phyloP scores from a whole-genome alignment of 257 asterid species.

The Salvia rosmarinus region DNA sequence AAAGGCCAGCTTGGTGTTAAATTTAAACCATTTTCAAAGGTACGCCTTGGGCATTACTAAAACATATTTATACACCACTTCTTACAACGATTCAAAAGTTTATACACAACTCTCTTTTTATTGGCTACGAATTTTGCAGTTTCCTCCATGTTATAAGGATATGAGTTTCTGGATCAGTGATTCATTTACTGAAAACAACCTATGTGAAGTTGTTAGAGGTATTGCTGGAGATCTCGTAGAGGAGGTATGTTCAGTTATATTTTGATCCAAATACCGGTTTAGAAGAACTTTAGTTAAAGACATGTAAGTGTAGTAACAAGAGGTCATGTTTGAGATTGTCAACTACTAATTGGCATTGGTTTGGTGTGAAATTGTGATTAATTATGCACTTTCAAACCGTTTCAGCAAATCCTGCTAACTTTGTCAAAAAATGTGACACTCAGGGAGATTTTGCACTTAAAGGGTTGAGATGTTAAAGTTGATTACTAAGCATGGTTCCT shows the following conservation, averaged over 20 bases:
- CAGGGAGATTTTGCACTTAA: background rate
- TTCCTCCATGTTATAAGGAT: slow-evolving; percentile 91
- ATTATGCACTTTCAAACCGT: background rate
- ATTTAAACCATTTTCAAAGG: slow-evolving; percentile 93
- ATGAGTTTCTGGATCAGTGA: slow-evolving; percentile 94
- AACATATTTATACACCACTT: background rate
- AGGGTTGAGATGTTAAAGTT: background rate
- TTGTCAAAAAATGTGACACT: background rate
- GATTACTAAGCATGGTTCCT: background rate
- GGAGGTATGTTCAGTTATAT: slow-evolving; percentile 59
- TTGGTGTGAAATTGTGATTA: no score
- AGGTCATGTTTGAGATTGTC: background rate
- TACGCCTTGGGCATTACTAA: slow-evolving; percentile 35
- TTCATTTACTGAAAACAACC: slow-evolving; percentile 81
- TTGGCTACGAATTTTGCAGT: slow-evolving; percentile 52
- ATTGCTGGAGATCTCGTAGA: slow-evolving; percentile 89
- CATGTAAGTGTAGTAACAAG: background rate
- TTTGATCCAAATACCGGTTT: slow-evolving; percentile 14
- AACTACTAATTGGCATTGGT: background rate
- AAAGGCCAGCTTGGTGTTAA: slow-evolving; percentile 81
- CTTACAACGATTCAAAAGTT: background rate
- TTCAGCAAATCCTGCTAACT: background rate
- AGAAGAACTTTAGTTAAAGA: background rate
- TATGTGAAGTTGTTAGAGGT: slow-evolving; percentile 87
- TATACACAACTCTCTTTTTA: background rate